Percentiles rank a stretch among this genome's conserved stretches.
Conservation (phyloP, 2,329 filamentous ascomycete genomes). For the Chaetomium sp. region DNA sequence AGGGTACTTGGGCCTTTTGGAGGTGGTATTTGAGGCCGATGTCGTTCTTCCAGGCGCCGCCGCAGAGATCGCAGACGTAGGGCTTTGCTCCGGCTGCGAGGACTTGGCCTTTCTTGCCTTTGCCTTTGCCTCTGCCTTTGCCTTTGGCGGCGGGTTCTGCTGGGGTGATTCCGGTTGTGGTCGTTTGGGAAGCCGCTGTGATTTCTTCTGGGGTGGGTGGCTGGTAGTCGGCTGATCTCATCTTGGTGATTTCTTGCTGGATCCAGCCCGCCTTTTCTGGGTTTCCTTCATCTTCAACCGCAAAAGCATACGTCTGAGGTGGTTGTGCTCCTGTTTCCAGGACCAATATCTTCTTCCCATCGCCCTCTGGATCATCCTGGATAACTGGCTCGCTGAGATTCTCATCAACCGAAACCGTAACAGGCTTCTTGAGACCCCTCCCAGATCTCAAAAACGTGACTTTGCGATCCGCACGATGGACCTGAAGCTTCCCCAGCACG, state of each 20-base stretch:
- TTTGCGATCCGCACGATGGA: slow-evolving; percentile 9
- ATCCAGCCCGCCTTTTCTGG: slow-evolving; percentile 13
- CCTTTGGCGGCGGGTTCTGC: slow-evolving; percentile 10
- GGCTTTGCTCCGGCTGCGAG: slow-evolving; percentile 23
- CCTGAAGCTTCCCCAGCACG: slow-evolving; percentile 18
- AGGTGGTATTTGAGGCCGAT: slow-evolving; percentile 53
- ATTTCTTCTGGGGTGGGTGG: neutral
- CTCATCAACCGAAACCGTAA: slow-evolving; percentile 21
- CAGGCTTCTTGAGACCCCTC: slow-evolving; percentile 17
- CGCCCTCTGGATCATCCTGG: slow-evolving; percentile 18
- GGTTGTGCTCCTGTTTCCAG: slow-evolving; percentile 12
- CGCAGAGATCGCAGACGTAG: slow-evolving; percentile 48
- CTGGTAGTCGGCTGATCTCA: slow-evolving; percentile 1
- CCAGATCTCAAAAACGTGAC: slow-evolving; percentile 20
- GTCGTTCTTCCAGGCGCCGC: slow-evolving; percentile 51
- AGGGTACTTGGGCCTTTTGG: slow-evolving; percentile 46
- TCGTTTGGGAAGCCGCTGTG: neutral
- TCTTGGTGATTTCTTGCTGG: slow-evolving; percentile 9
- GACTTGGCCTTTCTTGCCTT: slow-evolving; percentile 15
- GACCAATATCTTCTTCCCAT: slow-evolving; percentile 22
- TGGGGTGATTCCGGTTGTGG: slow-evolving; percentile 3
- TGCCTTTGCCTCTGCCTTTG: slow-evolving; percentile 12
- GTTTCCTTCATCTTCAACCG: slow-evolving; percentile 16
- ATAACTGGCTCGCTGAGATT: slow-evolving; percentile 19
- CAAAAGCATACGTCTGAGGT: slow-evolving; percentile 22